A percentile compares a stretch with the other conserved stretches of the same genome.
phyloP scores from a whole-genome alignment of 495 filamentous ascomycete species.

The Evernia prunastri region DNA sequence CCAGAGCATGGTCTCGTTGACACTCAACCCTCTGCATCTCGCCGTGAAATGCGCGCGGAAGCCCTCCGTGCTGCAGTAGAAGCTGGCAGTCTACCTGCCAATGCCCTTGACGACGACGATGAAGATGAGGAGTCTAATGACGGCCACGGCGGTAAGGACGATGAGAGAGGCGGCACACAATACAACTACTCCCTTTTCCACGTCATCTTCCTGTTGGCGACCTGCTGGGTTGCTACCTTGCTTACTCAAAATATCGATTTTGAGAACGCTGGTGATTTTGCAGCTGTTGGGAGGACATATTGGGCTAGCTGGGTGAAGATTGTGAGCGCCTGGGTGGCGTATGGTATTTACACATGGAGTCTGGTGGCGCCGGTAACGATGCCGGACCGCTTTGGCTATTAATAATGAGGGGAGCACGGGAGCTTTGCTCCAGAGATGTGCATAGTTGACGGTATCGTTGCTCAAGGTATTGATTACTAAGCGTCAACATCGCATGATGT shows the following conservation, averaged over 20 bases:
- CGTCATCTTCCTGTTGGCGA: conserved; percentile 94
- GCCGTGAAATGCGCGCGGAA: conserved; percentile 86
- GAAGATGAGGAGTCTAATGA: conserved; percentile 58
- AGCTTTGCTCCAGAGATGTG: neutral
- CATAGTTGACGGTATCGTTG: neutral
- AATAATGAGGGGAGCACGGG: neutral
- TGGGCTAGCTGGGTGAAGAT: conserved; percentile 99
- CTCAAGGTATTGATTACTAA: neutral
- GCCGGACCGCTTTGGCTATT: conserved; percentile 76
- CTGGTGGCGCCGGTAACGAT: conserved; percentile 77
- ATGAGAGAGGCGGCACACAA: conserved; percentile 82
- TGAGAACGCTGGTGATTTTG: conserved; percentile 63
- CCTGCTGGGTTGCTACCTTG: conserved; percentile 90
- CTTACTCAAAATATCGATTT: conserved; percentile 77
- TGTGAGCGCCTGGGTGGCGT: conserved; percentile 94
- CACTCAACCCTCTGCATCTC: conserved; percentile 63
- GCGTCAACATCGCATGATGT: neutral
- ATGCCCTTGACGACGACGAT: conserved; percentile 75
- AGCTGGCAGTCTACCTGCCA: conserved; percentile 82
- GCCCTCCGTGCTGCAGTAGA: conserved; percentile 88
- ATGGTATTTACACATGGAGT: conserved; percentile 89
- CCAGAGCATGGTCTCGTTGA: conserved; percentile 82
- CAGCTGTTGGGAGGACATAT: conserved; percentile 87
- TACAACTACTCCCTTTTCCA: conserved; percentile 97
- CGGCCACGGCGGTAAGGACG: conserved; percentile 61